Conservation (phyloP, 2,329 filamentous ascomycete species). For the Claviceps arundinis region DNA sequence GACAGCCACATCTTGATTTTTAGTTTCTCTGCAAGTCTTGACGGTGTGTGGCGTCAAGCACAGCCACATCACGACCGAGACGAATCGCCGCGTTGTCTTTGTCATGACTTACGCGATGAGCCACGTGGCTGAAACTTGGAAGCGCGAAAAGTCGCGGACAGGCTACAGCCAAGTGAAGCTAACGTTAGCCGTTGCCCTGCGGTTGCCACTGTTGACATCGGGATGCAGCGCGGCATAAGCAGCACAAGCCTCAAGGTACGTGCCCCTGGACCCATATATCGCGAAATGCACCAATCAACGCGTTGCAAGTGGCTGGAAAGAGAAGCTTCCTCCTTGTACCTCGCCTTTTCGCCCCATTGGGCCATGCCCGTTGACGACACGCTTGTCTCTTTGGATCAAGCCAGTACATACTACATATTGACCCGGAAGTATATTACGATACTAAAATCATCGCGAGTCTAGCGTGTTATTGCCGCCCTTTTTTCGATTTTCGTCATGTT, state of each 20-base stretch:
- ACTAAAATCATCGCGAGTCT: background rate
- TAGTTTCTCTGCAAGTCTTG: background rate
- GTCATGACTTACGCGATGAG: constrained; percentile 12
- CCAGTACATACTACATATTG: background rate
- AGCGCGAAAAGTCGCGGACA: constrained; percentile 4
- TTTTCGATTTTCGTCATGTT: too few species aligned
- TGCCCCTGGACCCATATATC: constrained; percentile 6
- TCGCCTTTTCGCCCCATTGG: background rate
- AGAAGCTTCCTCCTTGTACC: background rate
- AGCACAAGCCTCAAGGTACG: constrained; percentile 7
- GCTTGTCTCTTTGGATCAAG: background rate
- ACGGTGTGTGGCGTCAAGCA: background rate
- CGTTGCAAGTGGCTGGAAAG: constrained; percentile 10
- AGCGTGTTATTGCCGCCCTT: too few species aligned
- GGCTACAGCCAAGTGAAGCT: constrained; percentile 29
- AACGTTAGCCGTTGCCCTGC: constrained; percentile 35
- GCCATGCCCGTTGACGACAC: constrained; percentile 2
- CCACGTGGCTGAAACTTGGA: constrained; percentile 13
- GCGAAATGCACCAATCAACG: constrained; percentile 9
- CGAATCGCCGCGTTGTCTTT: constrained; percentile 4
- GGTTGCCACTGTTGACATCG: constrained; percentile 40
- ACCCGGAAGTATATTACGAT: background rate
- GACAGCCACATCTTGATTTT: background rate
- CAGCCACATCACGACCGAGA: constrained; percentile 3
- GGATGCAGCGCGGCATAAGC: constrained; percentile 4